phyloP scores from a whole-genome alignment of 2,329 filamentous ascomycete species.

The Venturia effusa region DNA sequence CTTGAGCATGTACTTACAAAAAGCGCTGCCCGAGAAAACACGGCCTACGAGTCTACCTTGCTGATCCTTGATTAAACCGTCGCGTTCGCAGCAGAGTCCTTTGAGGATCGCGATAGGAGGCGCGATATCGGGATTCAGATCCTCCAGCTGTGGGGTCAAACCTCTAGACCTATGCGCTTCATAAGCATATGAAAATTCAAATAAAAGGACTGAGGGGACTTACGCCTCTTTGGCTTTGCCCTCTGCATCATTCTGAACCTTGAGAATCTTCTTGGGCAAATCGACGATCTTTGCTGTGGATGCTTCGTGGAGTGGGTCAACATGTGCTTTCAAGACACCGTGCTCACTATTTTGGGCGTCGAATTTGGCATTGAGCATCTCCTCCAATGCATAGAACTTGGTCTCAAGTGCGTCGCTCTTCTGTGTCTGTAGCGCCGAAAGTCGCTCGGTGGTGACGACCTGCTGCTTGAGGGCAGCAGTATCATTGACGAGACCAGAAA shows the following conservation, averaged over 20 bases:
- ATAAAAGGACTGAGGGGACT: too few species aligned
- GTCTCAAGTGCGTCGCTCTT: neutral
- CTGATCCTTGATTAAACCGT: neutral
- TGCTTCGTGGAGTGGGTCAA: neutral
- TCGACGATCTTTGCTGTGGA: neutral
- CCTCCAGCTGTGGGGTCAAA: neutral
- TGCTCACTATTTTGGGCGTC: neutral
- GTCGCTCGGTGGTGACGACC: neutral
- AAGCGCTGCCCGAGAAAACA: neutral
- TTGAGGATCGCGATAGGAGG: neutral
- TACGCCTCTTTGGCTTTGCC: neutral
- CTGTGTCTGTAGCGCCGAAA: neutral
- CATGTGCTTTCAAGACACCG: neutral
- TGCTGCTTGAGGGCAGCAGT: neutral
- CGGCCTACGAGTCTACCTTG: neutral
- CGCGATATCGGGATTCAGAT: too few species aligned
- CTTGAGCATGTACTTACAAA: neutral
- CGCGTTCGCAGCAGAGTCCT: neutral
- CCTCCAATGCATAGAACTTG: neutral
- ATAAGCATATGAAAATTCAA: neutral
- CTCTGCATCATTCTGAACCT: neutral
- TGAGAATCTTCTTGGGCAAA: neutral
- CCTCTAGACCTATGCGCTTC: neutral
- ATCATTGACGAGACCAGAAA: neutral
- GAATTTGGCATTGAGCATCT: neutral